Conservation (phyloP, 768 basidiomycete species). For the Tulasnella sp. region DNA sequence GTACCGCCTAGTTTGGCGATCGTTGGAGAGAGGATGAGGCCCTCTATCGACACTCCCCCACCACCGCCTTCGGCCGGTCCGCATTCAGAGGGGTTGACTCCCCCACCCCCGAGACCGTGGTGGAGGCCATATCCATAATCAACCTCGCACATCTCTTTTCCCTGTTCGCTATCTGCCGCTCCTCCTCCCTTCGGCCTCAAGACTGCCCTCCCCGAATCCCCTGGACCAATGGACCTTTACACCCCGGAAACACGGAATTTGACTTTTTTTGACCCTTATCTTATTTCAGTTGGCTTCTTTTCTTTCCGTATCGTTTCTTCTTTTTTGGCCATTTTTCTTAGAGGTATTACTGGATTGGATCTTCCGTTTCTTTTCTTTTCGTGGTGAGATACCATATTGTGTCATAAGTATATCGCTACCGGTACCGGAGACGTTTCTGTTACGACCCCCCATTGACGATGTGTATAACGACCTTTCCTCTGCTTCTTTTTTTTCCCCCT, state of each 20-base stretch:
- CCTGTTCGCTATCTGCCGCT: not conserved
- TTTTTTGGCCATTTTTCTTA: not conserved
- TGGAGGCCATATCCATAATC: not conserved
- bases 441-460: not conserved
- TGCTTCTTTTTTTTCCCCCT: not conserved
- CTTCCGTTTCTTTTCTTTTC: not conserved
- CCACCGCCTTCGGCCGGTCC: not conserved
- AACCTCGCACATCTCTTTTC: not conserved
- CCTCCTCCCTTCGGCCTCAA: no score
- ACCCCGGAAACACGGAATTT: not conserved
- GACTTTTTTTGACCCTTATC: not conserved
- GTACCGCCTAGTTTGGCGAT: not conserved
- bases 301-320: not conserved
- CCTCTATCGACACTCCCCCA: not conserved
- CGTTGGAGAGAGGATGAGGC: not conserved
- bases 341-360: not conserved
- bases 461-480: not conserved
- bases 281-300: not conserved
- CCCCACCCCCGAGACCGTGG: constrained; percentile 6
- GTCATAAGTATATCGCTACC: not conserved
- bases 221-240: not conserved
- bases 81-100: not conserved
- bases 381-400: not conserved
- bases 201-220: not conserved
- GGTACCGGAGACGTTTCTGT: not conserved